These are phyloP conservation scores for Neurospora discreta DNA, from an alignment of 495 filamentous ascomycete species.

Conservation along the genomic window DNA sequence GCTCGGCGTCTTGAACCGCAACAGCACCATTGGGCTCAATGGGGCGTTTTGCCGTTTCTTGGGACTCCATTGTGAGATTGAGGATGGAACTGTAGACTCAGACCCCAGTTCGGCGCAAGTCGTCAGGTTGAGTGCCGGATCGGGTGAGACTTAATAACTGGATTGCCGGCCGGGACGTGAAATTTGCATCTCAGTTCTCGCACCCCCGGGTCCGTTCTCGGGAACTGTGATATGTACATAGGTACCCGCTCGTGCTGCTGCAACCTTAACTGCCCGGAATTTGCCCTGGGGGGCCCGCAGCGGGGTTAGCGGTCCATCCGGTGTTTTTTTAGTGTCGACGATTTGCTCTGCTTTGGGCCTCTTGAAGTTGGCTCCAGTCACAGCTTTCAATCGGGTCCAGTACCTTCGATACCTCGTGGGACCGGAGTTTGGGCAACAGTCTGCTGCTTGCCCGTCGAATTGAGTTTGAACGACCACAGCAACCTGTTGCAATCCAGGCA, in stretches of 20 bases:
- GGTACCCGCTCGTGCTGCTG: not conserved
- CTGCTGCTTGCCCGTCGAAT: not conserved
- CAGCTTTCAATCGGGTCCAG: not conserved
- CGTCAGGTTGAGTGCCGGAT: not conserved
- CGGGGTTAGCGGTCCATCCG: not conserved
- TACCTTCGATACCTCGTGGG: not conserved
- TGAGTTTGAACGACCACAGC: not conserved
- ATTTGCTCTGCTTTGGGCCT: not conserved
- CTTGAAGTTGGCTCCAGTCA: not conserved
- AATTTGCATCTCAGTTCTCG: not conserved
- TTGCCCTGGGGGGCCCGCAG: not conserved
- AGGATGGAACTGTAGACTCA: not conserved
- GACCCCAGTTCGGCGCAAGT: not conserved
- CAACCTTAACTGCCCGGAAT: not conserved
- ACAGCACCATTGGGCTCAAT: slow-evolving; percentile 2
- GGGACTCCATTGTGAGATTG: slow-evolving; percentile 9
- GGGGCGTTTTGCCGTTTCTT: slow-evolving; percentile 11
- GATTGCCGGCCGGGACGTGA: not conserved
- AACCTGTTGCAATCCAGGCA: not conserved
- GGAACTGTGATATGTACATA: not conserved
- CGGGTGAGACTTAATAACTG: not conserved
- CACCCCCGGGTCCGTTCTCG: not conserved
- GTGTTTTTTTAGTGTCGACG: not conserved
- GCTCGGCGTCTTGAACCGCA: slow-evolving; percentile 21
- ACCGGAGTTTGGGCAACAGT: not conserved